phyloP scores from a whole-genome alignment of 2,329 filamentous ascomycete genomes.

The Neonectria ditissima region DNA sequence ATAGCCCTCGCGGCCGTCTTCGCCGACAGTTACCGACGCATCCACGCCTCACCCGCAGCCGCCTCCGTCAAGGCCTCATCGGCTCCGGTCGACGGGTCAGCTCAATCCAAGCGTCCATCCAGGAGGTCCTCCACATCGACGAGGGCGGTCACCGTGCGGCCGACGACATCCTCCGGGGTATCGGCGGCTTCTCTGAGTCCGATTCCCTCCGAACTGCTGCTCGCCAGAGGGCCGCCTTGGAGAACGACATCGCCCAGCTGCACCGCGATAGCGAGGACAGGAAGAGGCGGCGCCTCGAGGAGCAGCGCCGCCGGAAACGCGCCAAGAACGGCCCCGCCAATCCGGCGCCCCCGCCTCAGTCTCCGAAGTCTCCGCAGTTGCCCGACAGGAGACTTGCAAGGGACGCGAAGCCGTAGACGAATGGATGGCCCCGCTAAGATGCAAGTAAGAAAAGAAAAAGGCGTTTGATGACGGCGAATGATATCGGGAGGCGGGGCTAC shows the following conservation, averaged over 20 bases:
- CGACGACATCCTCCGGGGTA: background rate
- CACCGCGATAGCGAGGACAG: background rate
- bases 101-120: background rate
- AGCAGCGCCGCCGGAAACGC: background rate
- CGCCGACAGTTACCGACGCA: background rate
- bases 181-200: background rate
- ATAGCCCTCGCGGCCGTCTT: background rate
- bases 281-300: background rate
- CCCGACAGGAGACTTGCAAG: background rate
- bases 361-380: background rate
- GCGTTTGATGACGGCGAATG: background rate
- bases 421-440: background rate
- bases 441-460: background rate
- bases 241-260: background rate
- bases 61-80: background rate
- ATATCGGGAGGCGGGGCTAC: too few species aligned
- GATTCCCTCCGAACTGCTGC: background rate
- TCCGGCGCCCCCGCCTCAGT: background rate
- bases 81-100: background rate
- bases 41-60: background rate
- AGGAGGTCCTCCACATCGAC: background rate
- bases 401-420: background rate
- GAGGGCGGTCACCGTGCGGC: background rate
- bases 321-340: background rate
- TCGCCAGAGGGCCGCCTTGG: background rate